Base-by-base conservation (phyloP, 495 filamentous ascomycete genomes). In the Niebla homalea region DNA sequence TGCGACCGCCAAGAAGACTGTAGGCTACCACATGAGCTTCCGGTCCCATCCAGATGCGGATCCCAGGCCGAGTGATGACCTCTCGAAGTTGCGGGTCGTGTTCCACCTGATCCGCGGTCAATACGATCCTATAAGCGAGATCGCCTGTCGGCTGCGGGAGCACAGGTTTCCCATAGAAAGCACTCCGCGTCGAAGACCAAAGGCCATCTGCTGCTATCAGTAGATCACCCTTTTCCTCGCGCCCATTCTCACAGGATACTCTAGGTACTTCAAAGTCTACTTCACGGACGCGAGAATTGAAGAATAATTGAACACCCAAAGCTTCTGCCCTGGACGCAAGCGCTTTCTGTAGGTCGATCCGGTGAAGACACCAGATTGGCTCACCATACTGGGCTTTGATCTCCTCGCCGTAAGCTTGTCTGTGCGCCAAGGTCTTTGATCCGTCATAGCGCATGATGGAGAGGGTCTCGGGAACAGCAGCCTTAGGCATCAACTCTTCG, bases 21-120 rank as follows among this genome's bases (percentile, higher is more conserved):
- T 85, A 86, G 14, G 72, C 77, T 1, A 85, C 81, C 4, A 70
- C 79, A 61, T 85, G 80, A 8, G 74, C 67, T 14, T 70, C 68
- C 0, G 81, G 80, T 0, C 84, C 83, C 23, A 85, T 59, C 84
- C 84, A 88, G 56, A 85, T 81, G 51, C 84, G 73, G 14, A 85
- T 80, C 15, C 72, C 71, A 0, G 80, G 74, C 18, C 77, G 64
- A 6, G 58, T 45, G 0, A 79, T 68, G 53, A 73, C 64, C 35
- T 66, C 40, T 58, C 62, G 50, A 61, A 81, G 43, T 44, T 70
- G 63, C n/a, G 68, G 62, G 66, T 74, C 68, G 21, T 72, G 67
- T 15, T 66, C 53, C 57, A 78, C 71, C 50, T 79, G 71, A 40
- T 73, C 67, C 26, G 74, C 70, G 3, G 65, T 68, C 20, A 86